phyloP scores from a whole-genome alignment of 306 rosid genomes.

The Parietaria judaica region DNA sequence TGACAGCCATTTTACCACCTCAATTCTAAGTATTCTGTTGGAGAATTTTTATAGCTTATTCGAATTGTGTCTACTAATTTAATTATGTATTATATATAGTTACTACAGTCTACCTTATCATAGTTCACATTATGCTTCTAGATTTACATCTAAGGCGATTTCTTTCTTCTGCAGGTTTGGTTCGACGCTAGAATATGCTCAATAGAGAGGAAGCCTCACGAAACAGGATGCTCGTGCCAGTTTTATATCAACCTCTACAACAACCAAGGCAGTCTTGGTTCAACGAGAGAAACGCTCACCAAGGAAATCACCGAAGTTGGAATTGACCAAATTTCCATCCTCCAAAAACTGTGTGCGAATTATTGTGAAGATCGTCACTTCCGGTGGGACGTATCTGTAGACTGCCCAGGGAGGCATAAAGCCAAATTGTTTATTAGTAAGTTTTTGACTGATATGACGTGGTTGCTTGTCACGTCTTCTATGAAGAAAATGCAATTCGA shows the following conservation, averaged over 20 bases:
- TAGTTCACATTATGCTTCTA: neutral
- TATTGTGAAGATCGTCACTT: constrained; percentile 43
- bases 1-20: too few relatives aligned
- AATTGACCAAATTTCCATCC: constrained; percentile 52
- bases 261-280: constrained; percentile 71
- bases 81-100: too few relatives aligned
- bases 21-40: too few relatives aligned
- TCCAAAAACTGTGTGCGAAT: constrained; percentile 49
- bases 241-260: constrained; percentile 63
- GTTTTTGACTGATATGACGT: constrained; percentile 57
- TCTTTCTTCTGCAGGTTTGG: constrained; percentile 44
- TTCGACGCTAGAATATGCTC: constrained; percentile 80
- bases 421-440: constrained; percentile 65
- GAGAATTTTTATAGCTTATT: too few relatives aligned
- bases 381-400: constrained; percentile 70
- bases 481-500: constrained; percentile 50
- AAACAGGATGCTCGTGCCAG: constrained; percentile 53
- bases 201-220: constrained; percentile 72
- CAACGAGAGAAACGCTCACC: constrained; percentile 49
- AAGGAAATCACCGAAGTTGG: constrained; percentile 48
- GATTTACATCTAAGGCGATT: constrained; percentile 9
- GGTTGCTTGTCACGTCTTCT: constrained; percentile 63
- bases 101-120: neutral
- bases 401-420: constrained; percentile 42
- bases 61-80: too few relatives aligned